Conservation (phyloP, 2,329 filamentous ascomycete species). For the Coniochaeta sp. region DNA sequence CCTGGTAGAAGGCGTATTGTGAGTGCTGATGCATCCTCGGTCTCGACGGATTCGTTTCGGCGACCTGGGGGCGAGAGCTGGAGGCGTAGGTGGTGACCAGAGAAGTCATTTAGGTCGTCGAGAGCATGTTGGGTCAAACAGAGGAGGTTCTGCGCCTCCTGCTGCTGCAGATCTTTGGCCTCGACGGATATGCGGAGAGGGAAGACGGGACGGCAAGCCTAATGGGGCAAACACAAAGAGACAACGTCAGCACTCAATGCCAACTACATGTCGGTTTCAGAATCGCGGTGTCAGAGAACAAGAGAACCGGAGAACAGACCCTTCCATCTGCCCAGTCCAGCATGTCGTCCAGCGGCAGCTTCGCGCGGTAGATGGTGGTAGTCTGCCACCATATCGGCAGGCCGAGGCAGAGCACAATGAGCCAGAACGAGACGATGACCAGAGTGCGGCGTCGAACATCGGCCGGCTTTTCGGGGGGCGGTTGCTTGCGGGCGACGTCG, state of each 20-base stretch:
- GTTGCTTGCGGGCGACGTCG: conserved; percentile 30
- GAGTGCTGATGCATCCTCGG: conserved; percentile 50
- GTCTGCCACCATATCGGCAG: conserved; percentile 95
- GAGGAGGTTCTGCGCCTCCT: conserved; percentile 66
- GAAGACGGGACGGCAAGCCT: conserved; percentile 86
- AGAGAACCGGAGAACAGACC: conserved; percentile 40
- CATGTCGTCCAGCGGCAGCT: conserved; percentile 80
- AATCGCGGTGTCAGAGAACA: not conserved
- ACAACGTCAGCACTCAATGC: not conserved
- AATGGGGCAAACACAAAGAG: not conserved
- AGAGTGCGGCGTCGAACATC: conserved; percentile 62
- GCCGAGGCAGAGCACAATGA: conserved; percentile 73
- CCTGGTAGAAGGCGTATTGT: conserved; percentile 64
- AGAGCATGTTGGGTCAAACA: conserved; percentile 79
- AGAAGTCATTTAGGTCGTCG: conserved; percentile 81
- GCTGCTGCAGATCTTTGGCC: conserved; percentile 54
- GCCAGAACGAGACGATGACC: conserved; percentile 87
- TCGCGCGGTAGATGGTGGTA: conserved; percentile 83
- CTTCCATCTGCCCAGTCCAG: conserved; percentile 85
- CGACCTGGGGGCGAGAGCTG: conserved; percentile 43
- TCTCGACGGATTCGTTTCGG: conserved; percentile 5
- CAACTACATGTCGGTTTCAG: not conserved
- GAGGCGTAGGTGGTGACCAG: conserved; percentile 73
- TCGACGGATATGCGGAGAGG: conserved; percentile 77
- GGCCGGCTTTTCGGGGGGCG: conserved; percentile 71